These are phyloP conservation scores for Globisporangium orthogonon DNA, from an alignment of 352 stramenopile species.

Conservation along the genomic window DNA sequence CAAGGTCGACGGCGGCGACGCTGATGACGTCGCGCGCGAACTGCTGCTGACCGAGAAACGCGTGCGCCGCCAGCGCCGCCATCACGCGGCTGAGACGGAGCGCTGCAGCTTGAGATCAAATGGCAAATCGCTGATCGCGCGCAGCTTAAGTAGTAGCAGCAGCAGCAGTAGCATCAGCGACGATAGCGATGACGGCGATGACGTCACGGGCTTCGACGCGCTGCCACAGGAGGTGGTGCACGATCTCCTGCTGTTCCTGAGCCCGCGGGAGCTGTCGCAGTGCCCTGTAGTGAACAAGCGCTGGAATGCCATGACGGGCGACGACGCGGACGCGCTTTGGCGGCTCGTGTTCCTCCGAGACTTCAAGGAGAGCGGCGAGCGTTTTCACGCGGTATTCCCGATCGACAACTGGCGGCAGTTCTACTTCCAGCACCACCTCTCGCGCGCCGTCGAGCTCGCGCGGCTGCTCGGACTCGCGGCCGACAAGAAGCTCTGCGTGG, in stretches of 20 bases:
- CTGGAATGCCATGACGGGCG: slow-evolving; percentile 27
- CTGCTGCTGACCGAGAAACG: slow-evolving; percentile 15
- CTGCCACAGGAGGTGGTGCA: slow-evolving; percentile 39
- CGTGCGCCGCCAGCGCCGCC: slow-evolving; percentile 4
- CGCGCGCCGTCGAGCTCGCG: slow-evolving; percentile 54
- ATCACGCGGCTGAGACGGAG: background rate
- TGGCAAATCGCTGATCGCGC: background rate
- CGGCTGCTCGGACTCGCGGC: slow-evolving; percentile 29
- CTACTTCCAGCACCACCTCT: slow-evolving; percentile 67
- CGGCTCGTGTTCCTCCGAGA: slow-evolving; percentile 42
- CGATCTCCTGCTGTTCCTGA: slow-evolving; percentile 50
- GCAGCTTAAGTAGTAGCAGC: background rate
- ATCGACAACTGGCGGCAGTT: slow-evolving; percentile 58
- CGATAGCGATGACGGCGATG: background rate
- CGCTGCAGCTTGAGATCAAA: background rate
- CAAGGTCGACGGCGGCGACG: slow-evolving; percentile 1
- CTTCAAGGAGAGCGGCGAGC: slow-evolving; percentile 40
- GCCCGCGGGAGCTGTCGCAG: slow-evolving; percentile 32
- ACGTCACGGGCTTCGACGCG: slow-evolving; percentile 5
- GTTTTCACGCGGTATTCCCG: slow-evolving; percentile 42
- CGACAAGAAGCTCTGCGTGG: slow-evolving; percentile 41
- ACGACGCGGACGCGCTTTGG: slow-evolving; percentile 40
- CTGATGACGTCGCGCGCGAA: slow-evolving; percentile 14
- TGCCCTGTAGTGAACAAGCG: slow-evolving; percentile 35
- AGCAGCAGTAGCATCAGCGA: no score